Conservation (phyloP, 768 basidiomycete species). For the Pisolithus microcarpus region DNA sequence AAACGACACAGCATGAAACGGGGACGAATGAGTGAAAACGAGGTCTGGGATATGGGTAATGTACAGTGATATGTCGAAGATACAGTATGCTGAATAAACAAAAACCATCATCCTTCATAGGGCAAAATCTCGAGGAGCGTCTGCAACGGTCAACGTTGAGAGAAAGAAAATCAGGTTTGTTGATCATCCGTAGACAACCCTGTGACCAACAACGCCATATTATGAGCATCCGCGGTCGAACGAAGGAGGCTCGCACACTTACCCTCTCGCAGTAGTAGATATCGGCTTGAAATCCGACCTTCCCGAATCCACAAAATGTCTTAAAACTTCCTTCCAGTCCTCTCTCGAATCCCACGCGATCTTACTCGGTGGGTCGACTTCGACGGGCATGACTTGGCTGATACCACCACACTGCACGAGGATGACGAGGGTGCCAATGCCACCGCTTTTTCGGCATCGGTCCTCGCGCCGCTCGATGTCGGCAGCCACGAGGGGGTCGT, state of each 20-base stretch:
- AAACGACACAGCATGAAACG: neutral
- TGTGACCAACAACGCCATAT: slow-evolving; percentile 8
- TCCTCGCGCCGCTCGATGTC: slow-evolving; percentile 79
- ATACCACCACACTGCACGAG: slow-evolving; percentile 70
- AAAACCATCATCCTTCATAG: neutral
- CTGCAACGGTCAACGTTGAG: slow-evolving; percentile 26
- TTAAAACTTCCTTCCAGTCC: slow-evolving; percentile 65
- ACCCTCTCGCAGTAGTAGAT: slow-evolving; percentile 71
- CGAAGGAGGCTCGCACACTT: slow-evolving; percentile 25
- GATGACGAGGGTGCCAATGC: slow-evolving; percentile 69
- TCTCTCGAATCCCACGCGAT: slow-evolving; percentile 71
- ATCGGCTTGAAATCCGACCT: slow-evolving; percentile 79
- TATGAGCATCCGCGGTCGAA: slow-evolving; percentile 5
- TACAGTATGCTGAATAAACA: slow-evolving; percentile 2
- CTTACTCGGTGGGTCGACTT: slow-evolving; percentile 70
- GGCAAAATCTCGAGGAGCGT: slow-evolving; percentile 4
- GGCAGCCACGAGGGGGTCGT: slow-evolving; percentile 63
- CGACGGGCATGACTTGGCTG: slow-evolving; percentile 81
- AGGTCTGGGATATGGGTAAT: too few species aligned
- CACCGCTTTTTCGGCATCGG: slow-evolving; percentile 66
- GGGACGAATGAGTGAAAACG: too few species aligned
- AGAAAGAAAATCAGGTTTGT: neutral
- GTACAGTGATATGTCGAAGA: neutral
- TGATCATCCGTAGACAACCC: slow-evolving; percentile 38
- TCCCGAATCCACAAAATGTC: slow-evolving; percentile 65